phyloP scores from a whole-genome alignment of 768 basidiomycete species.

The Neoboletus magnificus region DNA sequence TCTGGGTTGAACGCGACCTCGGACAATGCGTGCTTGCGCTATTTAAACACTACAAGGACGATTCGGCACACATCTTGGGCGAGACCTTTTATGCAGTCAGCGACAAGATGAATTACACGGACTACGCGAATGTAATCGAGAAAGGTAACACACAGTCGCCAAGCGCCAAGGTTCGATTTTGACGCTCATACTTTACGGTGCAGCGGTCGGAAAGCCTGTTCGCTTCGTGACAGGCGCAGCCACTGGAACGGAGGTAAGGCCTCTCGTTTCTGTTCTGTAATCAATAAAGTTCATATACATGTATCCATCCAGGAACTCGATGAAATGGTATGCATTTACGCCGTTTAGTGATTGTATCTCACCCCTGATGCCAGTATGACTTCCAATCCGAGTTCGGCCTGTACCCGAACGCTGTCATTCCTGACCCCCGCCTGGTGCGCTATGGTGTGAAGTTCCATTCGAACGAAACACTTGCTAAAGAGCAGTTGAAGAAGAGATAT shows the following conservation, averaged over 20 bases:
- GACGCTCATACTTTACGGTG: not conserved
- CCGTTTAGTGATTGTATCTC: not conserved
- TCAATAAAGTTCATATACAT: not conserved
- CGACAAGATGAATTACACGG: constrained; percentile 17
- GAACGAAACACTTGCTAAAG: constrained; percentile 14
- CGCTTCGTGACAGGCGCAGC: constrained; percentile 17
- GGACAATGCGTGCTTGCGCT: constrained; percentile 23
- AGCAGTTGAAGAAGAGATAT: constrained; percentile 15
- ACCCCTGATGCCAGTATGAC: constrained; percentile 12
- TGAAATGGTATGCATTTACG: constrained; percentile 20
- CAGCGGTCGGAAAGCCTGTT: constrained; percentile 27
- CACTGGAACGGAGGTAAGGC: constrained; percentile 19
- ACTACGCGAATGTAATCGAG: constrained; percentile 14
- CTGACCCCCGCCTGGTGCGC: constrained; percentile 25
- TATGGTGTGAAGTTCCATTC: constrained; percentile 28
- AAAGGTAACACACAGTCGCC: constrained; percentile 6
- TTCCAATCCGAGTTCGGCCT: constrained; percentile 28
- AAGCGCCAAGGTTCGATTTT: not conserved
- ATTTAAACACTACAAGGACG: constrained; percentile 22
- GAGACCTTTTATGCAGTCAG: constrained; percentile 25
- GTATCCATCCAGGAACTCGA: constrained; percentile 18
- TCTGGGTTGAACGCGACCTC: constrained; percentile 24
- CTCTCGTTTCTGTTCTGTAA: not conserved
- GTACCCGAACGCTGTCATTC: constrained; percentile 15
- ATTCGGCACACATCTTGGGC: constrained; percentile 16